These are phyloP conservation scores for Starmerella bombicola DNA, from an alignment of 805 yeast genomes.

Conservation along the genomic window DNA sequence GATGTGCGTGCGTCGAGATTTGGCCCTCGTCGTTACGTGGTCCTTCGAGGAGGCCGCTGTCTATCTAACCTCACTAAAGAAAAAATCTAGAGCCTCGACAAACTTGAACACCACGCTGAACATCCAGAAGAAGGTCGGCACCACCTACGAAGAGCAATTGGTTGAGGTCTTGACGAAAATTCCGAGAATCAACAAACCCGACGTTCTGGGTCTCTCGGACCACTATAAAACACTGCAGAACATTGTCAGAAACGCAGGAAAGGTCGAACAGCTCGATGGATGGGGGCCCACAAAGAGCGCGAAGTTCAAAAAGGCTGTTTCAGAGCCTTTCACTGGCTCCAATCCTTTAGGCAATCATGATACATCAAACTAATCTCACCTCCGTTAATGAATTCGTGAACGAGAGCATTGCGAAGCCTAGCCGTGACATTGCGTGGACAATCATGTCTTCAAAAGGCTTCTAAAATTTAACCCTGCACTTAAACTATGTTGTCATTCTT, in stretches of 20 bases:
- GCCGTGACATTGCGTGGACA: no score
- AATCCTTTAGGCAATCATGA: slow-evolving; percentile 9
- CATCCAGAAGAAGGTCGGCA: slow-evolving; percentile 16
- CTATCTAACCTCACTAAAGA: slow-evolving; percentile 28
- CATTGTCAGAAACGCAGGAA: slow-evolving; percentile 24
- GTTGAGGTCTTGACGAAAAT: slow-evolving; percentile 27
- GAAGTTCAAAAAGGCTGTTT: slow-evolving; percentile 22
- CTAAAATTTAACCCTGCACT: no score
- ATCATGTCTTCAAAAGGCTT: no score
- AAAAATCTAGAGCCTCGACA: slow-evolving; percentile 26
- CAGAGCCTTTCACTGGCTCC: slow-evolving; percentile 22
- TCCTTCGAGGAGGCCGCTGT: slow-evolving; percentile 30
- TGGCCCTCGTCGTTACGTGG: slow-evolving; percentile 31
- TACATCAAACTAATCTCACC: no score
- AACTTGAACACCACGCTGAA: slow-evolving; percentile 18
- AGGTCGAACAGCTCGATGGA: slow-evolving; percentile 24
- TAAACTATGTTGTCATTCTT: no score
- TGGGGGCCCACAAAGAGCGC: slow-evolving; percentile 29
- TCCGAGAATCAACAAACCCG: slow-evolving; percentile 31
- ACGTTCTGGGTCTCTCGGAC: slow-evolving; percentile 27
- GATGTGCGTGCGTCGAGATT: slow-evolving; percentile 25
- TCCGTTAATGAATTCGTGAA: no score
- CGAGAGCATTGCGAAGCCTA: no score
- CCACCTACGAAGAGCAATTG: slow-evolving; percentile 27
- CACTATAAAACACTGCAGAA: slow-evolving; percentile 27